These are phyloP conservation scores for Mycena polygramma DNA, from an alignment of 768 basidiomycete species.

Conservation along the genomic window DNA sequence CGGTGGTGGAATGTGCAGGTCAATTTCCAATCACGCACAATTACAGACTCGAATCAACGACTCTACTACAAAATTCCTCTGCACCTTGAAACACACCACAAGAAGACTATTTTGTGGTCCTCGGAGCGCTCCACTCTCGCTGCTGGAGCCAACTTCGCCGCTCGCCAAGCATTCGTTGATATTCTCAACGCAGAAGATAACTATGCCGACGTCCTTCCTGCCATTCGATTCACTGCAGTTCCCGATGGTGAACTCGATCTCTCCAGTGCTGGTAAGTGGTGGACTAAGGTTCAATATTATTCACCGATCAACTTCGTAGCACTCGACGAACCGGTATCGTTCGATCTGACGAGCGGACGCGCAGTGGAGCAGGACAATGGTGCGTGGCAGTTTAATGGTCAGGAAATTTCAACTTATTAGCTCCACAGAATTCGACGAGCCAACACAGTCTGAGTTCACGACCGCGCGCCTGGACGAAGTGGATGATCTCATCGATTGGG, in stretches of 20 bases:
- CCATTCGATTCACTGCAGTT: neutral
- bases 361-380: no score
- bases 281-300: no score
- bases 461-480: no score
- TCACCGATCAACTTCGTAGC: neutral
- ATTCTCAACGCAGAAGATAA: neutral
- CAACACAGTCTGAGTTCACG: no score
- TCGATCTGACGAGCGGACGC: no score
- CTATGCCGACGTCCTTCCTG: neutral
- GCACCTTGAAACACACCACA: constrained; percentile 10
- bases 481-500: no score
- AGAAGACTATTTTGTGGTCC: constrained; percentile 1
- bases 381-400: no score
- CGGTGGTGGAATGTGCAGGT: constrained; percentile 1
- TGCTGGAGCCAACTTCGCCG: neutral
- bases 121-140: neutral
- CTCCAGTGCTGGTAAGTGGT: neutral
- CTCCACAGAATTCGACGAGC: no score
- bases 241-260: constrained; percentile 11
- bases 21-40: neutral
- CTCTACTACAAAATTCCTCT: constrained; percentile 15
- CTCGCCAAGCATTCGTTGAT: neutral
- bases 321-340: no score
- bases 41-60: neutral
- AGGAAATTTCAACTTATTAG: no score